Evolutionary conservation across 2,329 filamentous ascomycete genomes (phyloP), one percentile per base, ranked within the genome.

Genomic region (Hawksworthiomyces lignivorus): DNA sequence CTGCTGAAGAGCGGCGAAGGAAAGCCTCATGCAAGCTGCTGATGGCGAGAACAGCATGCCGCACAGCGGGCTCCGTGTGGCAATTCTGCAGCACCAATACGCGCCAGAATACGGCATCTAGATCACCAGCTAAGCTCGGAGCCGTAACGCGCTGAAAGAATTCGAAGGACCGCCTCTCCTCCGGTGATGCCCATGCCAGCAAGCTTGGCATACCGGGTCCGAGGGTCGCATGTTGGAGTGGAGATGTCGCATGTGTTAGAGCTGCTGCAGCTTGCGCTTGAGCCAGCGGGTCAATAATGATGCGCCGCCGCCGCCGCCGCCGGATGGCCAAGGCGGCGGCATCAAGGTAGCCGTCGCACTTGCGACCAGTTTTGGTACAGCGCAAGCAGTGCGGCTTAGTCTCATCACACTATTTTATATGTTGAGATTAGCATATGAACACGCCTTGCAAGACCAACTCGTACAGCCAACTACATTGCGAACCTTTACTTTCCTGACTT

Each of bases 401-500:
- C 56, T 77, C 73, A 48, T 75, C 73, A 53, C 73, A 78, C 54
- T 77, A 72, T 65, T 56, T 72, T 75, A 31, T 18, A 41, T n/a
- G n/a, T n/a, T n/a, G n/a, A n/a, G n/a, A n/a, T n/a, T n/a, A n/a
- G n/a, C n/a, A n/a, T n/a, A n/a, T n/a, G n/a, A n/a, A n/a, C n/a
- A n/a, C n/a, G n/a, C n/a, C n/a, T n/a, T n/a, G n/a, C n/a, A n/a
- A n/a, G n/a, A n/a, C n/a, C n/a, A n/a, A n/a, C n/a, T n/a, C n/a
- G n/a, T n/a, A n/a, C n/a, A n/a, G n/a, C n/a, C n/a, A n/a, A n/a
- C n/a, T n/a, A n/a, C n/a, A n/a, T n/a, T n/a, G n/a, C n/a, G n/a
- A n/a, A n/a, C n/a, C n/a, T n/a, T n/a, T n/a, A n/a, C n/a, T n/a
- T n/a, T n/a, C n/a, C n/a, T n/a, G n/a, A n/a, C n/a, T n/a, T 74